Evolutionary conservation across 2,329 filamentous ascomycete species (phyloP).

Genomic region (Ceratocystis cacaofunesta): DNA sequence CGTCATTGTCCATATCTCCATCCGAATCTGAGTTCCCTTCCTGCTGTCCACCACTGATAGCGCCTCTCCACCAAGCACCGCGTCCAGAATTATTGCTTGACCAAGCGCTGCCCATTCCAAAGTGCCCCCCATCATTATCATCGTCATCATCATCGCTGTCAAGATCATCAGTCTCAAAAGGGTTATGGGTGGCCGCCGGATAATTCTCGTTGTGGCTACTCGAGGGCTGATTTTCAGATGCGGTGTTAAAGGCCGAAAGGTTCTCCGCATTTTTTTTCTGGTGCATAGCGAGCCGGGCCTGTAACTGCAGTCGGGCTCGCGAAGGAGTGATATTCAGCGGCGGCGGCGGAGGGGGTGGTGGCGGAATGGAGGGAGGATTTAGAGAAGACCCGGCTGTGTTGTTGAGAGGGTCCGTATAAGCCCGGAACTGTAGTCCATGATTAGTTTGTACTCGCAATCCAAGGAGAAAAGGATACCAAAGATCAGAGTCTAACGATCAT

Average conservation of each 20-base stretch:
- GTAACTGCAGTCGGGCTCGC: slow-evolving; percentile 74
- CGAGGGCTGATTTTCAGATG: slow-evolving; percentile 22
- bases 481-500: no score
- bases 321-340: slow-evolving; percentile 77
- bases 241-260: slow-evolving; percentile 31
- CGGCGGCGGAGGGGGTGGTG: slow-evolving; percentile 52
- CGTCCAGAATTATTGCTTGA: slow-evolving; percentile 22
- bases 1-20: slow-evolving; percentile 39
- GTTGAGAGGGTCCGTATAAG: slow-evolving; percentile 42
- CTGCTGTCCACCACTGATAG: slow-evolving; percentile 28
- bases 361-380: slow-evolving; percentile 44
- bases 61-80: slow-evolving; percentile 36
- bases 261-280: slow-evolving; percentile 44
- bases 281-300: slow-evolving; percentile 67
- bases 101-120: slow-evolving; percentile 18
- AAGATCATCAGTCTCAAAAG: slow-evolving; percentile 39
- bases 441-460: slow-evolving; percentile 3
- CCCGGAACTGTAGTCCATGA: slow-evolving; percentile 36
- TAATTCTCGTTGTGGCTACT: neutral
- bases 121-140: slow-evolving; percentile 27
- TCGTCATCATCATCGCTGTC: slow-evolving; percentile 40
- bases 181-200: slow-evolving; percentile 29
- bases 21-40: slow-evolving; percentile 32
- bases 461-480: neutral
- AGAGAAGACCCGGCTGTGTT: slow-evolving; percentile 31